These are phyloP conservation scores for Alternaria hordeiaustralica DNA, from an alignment of 2,329 filamentous ascomycete genomes.

Conservation along the genomic window DNA sequence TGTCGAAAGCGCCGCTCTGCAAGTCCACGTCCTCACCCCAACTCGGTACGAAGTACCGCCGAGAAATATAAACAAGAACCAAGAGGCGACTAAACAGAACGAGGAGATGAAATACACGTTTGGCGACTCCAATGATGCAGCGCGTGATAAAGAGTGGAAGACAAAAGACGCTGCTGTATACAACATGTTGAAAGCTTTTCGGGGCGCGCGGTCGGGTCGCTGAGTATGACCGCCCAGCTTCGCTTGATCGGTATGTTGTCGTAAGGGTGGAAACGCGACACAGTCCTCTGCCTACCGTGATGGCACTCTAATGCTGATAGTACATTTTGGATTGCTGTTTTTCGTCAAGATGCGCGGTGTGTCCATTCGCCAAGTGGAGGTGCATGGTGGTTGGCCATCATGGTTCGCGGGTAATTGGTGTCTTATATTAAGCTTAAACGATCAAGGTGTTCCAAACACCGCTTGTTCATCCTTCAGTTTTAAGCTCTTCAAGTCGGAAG, in stretches of 20 bases:
- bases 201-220: background rate
- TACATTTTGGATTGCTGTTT: background rate
- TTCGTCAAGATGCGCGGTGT: background rate
- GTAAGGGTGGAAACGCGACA: too few species aligned
- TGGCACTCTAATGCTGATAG: background rate
- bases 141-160: background rate
- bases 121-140: background rate
- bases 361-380: background rate
- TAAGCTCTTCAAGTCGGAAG: background rate
- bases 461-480: background rate
- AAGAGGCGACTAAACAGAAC: background rate
- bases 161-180: background rate
- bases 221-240: background rate
- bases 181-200: background rate
- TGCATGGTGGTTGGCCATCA: background rate
- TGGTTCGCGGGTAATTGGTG: background rate
- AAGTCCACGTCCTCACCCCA: slow-evolving; percentile 11
- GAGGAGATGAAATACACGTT: background rate
- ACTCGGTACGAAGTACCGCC: slow-evolving; percentile 6
- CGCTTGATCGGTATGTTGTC: background rate
- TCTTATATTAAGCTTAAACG: background rate
- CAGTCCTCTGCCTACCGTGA: background rate
- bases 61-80: background rate
- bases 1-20: background rate
- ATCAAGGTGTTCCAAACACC: background rate